These are phyloP conservation scores for Moniliella sp. DNA, from an alignment of 1,284 basidiomycete species.

Conservation along the genomic window DNA sequence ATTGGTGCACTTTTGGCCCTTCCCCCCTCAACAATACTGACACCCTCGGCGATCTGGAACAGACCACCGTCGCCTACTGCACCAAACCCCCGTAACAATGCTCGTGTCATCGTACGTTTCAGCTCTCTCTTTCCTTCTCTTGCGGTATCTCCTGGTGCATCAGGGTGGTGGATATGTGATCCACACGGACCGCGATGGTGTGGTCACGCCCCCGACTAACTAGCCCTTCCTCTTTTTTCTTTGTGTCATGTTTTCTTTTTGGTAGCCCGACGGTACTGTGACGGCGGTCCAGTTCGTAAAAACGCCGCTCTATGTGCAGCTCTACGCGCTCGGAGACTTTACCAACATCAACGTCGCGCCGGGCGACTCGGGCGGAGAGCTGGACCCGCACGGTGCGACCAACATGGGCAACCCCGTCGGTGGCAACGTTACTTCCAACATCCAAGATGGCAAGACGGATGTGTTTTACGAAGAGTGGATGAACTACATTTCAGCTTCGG, in stretches of 20 bases:
- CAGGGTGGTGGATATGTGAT: too few species aligned
- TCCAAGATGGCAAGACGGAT: constrained; percentile 36
- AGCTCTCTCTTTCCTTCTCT: too few species aligned
- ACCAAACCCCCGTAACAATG: constrained; percentile 38
- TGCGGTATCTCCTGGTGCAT: too few species aligned
- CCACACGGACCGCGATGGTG: too few species aligned
- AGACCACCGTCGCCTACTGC: constrained; percentile 52
- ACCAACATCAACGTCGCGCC: constrained; percentile 22
- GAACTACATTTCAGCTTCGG: constrained; percentile 26
- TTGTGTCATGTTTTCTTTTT: too few species aligned
- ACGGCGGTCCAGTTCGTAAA: constrained; percentile 30
- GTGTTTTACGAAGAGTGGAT: constrained; percentile 41
- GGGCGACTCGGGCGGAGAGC: constrained; percentile 26
- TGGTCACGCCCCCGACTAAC: too few species aligned
- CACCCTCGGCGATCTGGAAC: constrained; percentile 46
- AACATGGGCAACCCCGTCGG: constrained; percentile 39
- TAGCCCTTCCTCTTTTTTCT: too few species aligned
- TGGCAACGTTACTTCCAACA: constrained; percentile 40
- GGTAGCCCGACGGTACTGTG: constrained; percentile 30
- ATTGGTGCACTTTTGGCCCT: constrained; percentile 32
- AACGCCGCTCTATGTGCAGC: constrained; percentile 36
- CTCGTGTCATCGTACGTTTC: constrained; percentile 31
- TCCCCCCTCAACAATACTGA: constrained; percentile 37
- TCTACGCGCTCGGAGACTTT: constrained; percentile 36
- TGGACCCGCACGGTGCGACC: constrained; percentile 32